Evolutionary conservation across 169 alveolate species (phyloP), one percentile per base, ranked within the genome.

Genomic region (Cryptosporidium bovis): DNA sequence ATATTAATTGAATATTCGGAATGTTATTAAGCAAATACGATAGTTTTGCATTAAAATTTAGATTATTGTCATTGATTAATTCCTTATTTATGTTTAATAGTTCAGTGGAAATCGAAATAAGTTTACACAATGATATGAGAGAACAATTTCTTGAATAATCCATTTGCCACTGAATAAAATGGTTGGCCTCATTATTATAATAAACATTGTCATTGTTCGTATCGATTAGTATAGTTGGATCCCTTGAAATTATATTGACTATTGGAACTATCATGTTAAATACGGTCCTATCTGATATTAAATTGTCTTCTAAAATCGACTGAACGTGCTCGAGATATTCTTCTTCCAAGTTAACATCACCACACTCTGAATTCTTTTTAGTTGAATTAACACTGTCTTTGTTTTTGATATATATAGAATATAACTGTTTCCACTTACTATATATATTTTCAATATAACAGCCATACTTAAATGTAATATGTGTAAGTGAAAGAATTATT

Each of bases 141-240:
- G 65, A 68, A 48, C 87, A 77, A 40, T 77, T 77, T 15, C 87
- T 56, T n/a, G 64, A 77, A 40, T 77, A 77, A n/a, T 77, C 87
- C 10, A 77, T 34, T 40, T 77, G 87, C 87, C 87, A 77, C 16
- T 55, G 66, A 40, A 8, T 40, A 69, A 46, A 7, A 10, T 55
- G 33, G 20, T 18, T 53, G n/a, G 15, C 3, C 50, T 44, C 24
- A 4, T 24, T 71, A 10, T 24, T 24, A 24, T 24, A 24, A 24
- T 24, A 24, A 10, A 16, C 24, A 71, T n/a, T 34, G 13, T 34
- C 34, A 71, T 40, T 8, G 7, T 68, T n/a, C 4, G 8, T n/a
- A 27, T 60, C 60, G 0, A 62, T 50, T 34, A 77, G 5, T 29
- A 60, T 16, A 40, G 36, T 60, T 20, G 87, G 87, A 24, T 77